Percentiles rank a stretch among this genome's conserved stretches.
phyloP scores from a whole-genome alignment of 352 stramenopile species.

The Pythium utonaiense region DNA sequence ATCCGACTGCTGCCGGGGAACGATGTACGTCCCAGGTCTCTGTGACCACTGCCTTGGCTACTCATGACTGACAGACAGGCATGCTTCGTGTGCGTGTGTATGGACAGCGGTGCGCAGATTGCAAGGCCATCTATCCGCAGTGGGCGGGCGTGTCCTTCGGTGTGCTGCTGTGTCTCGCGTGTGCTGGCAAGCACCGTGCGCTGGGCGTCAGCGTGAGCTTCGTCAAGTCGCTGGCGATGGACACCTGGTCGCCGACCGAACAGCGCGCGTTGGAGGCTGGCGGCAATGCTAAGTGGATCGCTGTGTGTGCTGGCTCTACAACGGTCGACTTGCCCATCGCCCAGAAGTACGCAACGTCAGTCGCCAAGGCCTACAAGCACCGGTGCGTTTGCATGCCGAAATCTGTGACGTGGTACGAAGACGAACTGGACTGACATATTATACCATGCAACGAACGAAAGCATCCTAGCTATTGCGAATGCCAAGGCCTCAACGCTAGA shows the following conservation, averaged over 20 bases:
- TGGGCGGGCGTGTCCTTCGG: slow-evolving; percentile 83
- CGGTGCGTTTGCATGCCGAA: slow-evolving; percentile 17
- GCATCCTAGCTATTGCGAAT: slow-evolving; percentile 22
- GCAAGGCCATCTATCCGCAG: slow-evolving; percentile 74
- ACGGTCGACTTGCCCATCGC: slow-evolving; percentile 38
- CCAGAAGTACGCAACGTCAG: slow-evolving; percentile 62
- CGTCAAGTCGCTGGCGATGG: slow-evolving; percentile 83
- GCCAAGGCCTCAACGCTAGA: slow-evolving; percentile 5
- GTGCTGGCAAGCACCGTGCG: slow-evolving; percentile 72
- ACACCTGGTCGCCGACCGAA: slow-evolving; percentile 59
- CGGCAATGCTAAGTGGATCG: slow-evolving; percentile 79
- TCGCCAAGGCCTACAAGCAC: slow-evolving; percentile 62
- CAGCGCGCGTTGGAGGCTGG: slow-evolving; percentile 56
- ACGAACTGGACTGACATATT: neutral
- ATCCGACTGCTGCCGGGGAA: slow-evolving; percentile 71
- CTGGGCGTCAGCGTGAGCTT: slow-evolving; percentile 80
- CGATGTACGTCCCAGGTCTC: slow-evolving; percentile 40
- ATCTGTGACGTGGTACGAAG: neutral
- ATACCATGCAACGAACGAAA: neutral
- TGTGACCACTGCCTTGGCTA: neutral
- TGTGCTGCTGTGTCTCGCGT: slow-evolving; percentile 73
- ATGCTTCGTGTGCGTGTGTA: neutral
- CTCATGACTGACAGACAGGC: neutral
- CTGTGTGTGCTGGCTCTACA: slow-evolving; percentile 54
- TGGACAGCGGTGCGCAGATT: slow-evolving; percentile 71